A percentile compares a stretch with the other conserved stretches of the same genome.
These are phyloP conservation scores for Rhytidhysteron rufulum DNA, from an alignment of 2,329 filamentous ascomycete genomes.

Conservation along the genomic window DNA sequence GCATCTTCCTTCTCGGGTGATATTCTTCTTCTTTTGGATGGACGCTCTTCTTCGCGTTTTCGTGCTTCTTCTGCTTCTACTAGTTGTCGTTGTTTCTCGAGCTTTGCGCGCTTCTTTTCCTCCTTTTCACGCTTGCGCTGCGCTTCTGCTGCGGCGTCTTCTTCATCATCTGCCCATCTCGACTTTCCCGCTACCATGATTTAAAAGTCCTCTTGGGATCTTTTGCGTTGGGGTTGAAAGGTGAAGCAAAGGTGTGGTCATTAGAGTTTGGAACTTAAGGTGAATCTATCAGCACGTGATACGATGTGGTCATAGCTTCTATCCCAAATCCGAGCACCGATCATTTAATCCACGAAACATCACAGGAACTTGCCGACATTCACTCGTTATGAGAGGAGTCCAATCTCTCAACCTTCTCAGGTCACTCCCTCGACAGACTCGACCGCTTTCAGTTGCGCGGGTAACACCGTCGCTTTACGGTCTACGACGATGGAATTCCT, in stretches of 20 bases:
- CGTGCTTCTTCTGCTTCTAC: slow-evolving; percentile 45
- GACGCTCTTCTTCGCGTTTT: slow-evolving; percentile 31
- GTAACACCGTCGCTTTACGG: slow-evolving; percentile 12
- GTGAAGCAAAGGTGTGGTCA: too few species aligned
- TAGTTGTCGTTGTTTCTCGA: slow-evolving; percentile 70
- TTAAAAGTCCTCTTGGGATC: too few species aligned
- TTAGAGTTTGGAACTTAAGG: too few species aligned
- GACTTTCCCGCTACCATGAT: slow-evolving; percentile 55
- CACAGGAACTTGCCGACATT: too few species aligned
- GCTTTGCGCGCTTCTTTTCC: slow-evolving; percentile 80
- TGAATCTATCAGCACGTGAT: slow-evolving; percentile 16
- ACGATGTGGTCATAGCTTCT: slow-evolving; percentile 30
- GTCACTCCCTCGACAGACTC: slow-evolving; percentile 16
- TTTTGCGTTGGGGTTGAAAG: slow-evolving; percentile 5
- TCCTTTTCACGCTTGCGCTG: slow-evolving; percentile 79
- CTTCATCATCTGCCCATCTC: slow-evolving; percentile 82
- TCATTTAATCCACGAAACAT: too few species aligned
- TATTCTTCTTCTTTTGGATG: slow-evolving; percentile 60
- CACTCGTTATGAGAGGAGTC: slow-evolving; percentile 30
- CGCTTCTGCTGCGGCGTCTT: slow-evolving; percentile 71
- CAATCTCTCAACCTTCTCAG: slow-evolving; percentile 23
- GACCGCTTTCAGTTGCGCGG: slow-evolving; percentile 7
- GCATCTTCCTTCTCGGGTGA: slow-evolving; percentile 42
- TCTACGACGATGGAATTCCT: slow-evolving; percentile 40
- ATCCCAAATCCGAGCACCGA: slow-evolving; percentile 20